Evolutionary conservation across 495 filamentous ascomycete genomes (phyloP), one percentile per base, ranked within the genome.

Genomic region (Peziza echinospora): DNA sequence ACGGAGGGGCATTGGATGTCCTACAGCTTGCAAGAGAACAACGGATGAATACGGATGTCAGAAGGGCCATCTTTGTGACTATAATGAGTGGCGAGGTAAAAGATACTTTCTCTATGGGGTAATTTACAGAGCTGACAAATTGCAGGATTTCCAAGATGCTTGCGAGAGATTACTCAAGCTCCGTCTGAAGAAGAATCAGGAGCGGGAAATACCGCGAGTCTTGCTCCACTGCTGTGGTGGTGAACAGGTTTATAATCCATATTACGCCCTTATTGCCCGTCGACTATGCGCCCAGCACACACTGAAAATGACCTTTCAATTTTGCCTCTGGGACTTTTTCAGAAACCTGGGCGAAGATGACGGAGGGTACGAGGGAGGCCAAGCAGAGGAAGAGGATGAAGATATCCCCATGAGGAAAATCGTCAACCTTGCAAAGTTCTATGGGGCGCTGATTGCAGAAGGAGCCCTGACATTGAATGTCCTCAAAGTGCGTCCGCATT

Each of bases 41-140:
- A 41, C 74, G 83, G 8, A 93, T 97, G 83, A 94, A 94, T 60
- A 96, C 91, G 0, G 82, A 87, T 53, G 70, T 93, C 34, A 78
- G 91, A 21, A 79, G 85, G 25, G 82, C 83, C 6, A 93, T 97
- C 49, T 97, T 96, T 58, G 71, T 91, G 21, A 73, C 84, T 24
- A 73, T 94, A 50, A 78, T 93, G 69, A 84, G 82, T n/a, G 82
- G 84, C 2, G 69, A 68, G 3, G 30, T 37, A n/a, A n/a, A n/a
- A n/a, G n/a, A n/a, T n/a, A n/a, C n/a, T n/a, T n/a, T n/a, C n/a
- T n/a, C n/a, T n/a, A n/a, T n/a, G n/a, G n/a, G n/a, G n/a, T n/a
- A n/a, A n/a, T n/a, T n/a, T n/a, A n/a, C n/a, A n/a, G n/a, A n/a
- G n/a, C n/a, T n/a, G n/a, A n/a, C n/a, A n/a, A 37, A 17, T 17